phyloP scores from a whole-genome alignment of 106 monocot species.

The Amphibolis antarctica region DNA sequence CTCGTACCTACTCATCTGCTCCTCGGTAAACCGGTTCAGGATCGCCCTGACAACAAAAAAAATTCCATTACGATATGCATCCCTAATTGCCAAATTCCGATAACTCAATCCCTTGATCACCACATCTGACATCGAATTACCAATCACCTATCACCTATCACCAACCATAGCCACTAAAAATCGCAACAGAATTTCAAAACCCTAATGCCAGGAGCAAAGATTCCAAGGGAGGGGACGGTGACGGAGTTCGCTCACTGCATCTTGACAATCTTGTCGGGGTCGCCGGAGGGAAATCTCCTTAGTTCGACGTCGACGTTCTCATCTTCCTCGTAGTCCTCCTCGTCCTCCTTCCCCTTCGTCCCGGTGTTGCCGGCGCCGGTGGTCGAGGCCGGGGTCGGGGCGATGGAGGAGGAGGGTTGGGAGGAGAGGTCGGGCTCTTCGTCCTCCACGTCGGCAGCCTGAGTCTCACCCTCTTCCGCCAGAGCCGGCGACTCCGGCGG shows the following conservation, averaged over 20 bases:
- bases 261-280: slow-evolving; percentile 77
- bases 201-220: neutral
- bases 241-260: slow-evolving; percentile 49
- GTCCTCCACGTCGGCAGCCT: slow-evolving; percentile 31
- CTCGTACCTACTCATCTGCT: slow-evolving; percentile 95
- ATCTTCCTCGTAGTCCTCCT: slow-evolving; percentile 86
- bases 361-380: neutral
- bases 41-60: slow-evolving; percentile 41
- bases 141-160: too few relatives aligned
- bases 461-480: slow-evolving; percentile 29
- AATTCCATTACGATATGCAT: too few relatives aligned
- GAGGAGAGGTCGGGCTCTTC: slow-evolving; percentile 8
- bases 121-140: too few relatives aligned
- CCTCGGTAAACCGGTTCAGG: slow-evolving; percentile 65
- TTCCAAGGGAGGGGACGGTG: neutral
- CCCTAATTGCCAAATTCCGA: too few relatives aligned
- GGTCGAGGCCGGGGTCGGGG: slow-evolving; percentile 5
- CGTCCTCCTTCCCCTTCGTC: slow-evolving; percentile 36
- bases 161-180: neutral
- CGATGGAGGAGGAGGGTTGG: slow-evolving; percentile 8
- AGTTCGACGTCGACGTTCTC: slow-evolving; percentile 82
- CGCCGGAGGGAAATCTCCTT: slow-evolving; percentile 45
- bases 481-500: slow-evolving; percentile 67
- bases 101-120: too few relatives aligned
- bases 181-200: neutral